phyloP scores from a whole-genome alignment of 139 green algal genomes.

The Axilococcus clingmanii region DNA sequence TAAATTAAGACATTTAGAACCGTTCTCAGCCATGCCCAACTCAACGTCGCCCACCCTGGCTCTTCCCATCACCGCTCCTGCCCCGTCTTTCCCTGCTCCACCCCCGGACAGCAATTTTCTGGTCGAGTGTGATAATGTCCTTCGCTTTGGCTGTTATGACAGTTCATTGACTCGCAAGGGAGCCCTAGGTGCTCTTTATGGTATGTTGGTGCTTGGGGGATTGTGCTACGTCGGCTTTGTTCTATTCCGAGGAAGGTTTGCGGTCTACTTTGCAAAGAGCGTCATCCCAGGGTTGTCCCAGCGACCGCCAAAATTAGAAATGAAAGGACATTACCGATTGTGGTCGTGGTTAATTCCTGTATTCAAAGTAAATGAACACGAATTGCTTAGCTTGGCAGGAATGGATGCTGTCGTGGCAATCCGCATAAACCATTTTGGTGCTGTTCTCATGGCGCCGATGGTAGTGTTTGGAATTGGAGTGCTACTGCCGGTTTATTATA shows the following conservation, averaged over 20 bases:
- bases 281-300: neutral
- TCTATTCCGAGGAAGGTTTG: slow-evolving; percentile 14
- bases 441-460: slow-evolving; percentile 3
- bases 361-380: slow-evolving; percentile 11
- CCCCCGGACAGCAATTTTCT: too few relatives aligned
- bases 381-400: slow-evolving; percentile 28
- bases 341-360: slow-evolving; percentile 26
- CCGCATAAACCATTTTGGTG: slow-evolving; percentile 11
- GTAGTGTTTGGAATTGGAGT: slow-evolving; percentile 5
- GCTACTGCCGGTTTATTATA: slow-evolving; percentile 10
- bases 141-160: too few relatives aligned
- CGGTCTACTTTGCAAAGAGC: neutral
- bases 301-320: slow-evolving; percentile 3
- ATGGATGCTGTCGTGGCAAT: slow-evolving; percentile 36
- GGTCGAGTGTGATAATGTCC: too few relatives aligned
- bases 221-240: slow-evolving; percentile 17
- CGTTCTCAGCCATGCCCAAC: too few relatives aligned
- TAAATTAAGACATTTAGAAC: too few relatives aligned
- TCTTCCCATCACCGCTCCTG: too few relatives aligned
- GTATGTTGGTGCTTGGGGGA: too few relatives aligned
- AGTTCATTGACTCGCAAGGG: too few relatives aligned
- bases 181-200: too few relatives aligned
- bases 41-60: too few relatives aligned
- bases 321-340: slow-evolving; percentile 4
- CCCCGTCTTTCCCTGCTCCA: too few relatives aligned